Evolutionary conservation across 148 eudicot genomes (phyloP).

Genomic region (Euryodendron excelsum): DNA sequence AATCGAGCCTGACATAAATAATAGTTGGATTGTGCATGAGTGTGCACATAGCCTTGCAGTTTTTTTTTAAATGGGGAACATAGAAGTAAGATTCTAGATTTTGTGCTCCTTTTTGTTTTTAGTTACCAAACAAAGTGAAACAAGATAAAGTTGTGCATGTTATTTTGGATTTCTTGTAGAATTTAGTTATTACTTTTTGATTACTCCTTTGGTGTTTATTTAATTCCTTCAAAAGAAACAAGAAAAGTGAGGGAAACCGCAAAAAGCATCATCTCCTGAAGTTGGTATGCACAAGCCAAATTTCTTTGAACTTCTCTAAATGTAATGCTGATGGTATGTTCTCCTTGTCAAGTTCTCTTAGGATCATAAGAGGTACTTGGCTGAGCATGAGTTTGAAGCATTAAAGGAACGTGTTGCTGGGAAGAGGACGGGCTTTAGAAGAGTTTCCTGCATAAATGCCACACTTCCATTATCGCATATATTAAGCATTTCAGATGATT

Average conservation of each 20-base stretch:
- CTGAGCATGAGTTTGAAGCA: constrained; percentile 82
- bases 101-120: background rate
- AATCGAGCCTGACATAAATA: background rate
- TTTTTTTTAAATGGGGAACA: background rate
- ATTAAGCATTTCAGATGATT: constrained; percentile 47
- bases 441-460: constrained; percentile 88
- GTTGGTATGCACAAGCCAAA: background rate
- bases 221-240: background rate
- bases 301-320: background rate
- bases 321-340: constrained; percentile 43
- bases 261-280: background rate
- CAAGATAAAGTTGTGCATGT: background rate
- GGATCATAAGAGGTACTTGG: constrained; percentile 89
- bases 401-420: constrained; percentile 88
- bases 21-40: no score
- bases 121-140: background rate
- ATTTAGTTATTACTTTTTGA: background rate
- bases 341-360: constrained; percentile 75
- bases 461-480: constrained; percentile 64
- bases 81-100: background rate
- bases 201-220: background rate
- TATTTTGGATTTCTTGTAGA: background rate
- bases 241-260: background rate
- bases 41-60: no score
- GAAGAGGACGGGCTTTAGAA: constrained; percentile 61